phyloP scores from a whole-genome alignment of 345 rosid species.

The Kernera saxatilis region DNA sequence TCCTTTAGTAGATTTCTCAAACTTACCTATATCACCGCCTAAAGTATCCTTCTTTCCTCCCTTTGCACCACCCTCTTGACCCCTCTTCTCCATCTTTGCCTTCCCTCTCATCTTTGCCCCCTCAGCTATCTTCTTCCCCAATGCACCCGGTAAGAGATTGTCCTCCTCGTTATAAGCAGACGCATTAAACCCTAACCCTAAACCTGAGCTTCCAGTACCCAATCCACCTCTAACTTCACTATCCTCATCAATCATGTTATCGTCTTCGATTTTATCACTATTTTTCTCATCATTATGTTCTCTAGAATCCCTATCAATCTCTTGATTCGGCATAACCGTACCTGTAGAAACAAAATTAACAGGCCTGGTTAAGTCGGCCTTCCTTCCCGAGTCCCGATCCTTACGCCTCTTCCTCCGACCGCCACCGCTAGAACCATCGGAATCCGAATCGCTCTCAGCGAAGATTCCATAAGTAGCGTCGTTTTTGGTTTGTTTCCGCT shows the following conservation, averaged over 20 bases:
- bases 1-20: slow-evolving; percentile 79
- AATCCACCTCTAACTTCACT: slow-evolving; percentile 45
- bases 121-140: slow-evolving; percentile 73
- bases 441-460: slow-evolving; percentile 56
- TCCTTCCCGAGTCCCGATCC: slow-evolving; percentile 44
- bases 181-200: slow-evolving; percentile 43
- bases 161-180: slow-evolving; percentile 31
- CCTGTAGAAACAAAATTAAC: slow-evolving; percentile 76
- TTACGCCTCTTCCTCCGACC: slow-evolving; percentile 52
- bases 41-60: slow-evolving; percentile 45
- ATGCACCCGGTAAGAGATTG: slow-evolving; percentile 51
- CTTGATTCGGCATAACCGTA: slow-evolving; percentile 61
- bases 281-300: slow-evolving; percentile 31
- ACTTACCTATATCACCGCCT: slow-evolving; percentile 48
- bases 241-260: slow-evolving; percentile 21
- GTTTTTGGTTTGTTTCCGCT: slow-evolving; percentile 64
- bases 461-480: slow-evolving; percentile 65
- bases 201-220: slow-evolving; percentile 38
- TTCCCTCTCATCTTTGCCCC: slow-evolving; percentile 65
- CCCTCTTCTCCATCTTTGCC: slow-evolving; percentile 53
- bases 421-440: slow-evolving; percentile 40
- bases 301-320: slow-evolving; percentile 53
- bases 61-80: slow-evolving; percentile 38
- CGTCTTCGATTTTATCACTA: slow-evolving; percentile 7
- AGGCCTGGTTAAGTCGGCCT: slow-evolving; percentile 68